Evolutionary conservation across 441 rosid species (phyloP), one percentile per base, ranked within the genome.

Genomic region (Euphorbia neoarborescens): DNA sequence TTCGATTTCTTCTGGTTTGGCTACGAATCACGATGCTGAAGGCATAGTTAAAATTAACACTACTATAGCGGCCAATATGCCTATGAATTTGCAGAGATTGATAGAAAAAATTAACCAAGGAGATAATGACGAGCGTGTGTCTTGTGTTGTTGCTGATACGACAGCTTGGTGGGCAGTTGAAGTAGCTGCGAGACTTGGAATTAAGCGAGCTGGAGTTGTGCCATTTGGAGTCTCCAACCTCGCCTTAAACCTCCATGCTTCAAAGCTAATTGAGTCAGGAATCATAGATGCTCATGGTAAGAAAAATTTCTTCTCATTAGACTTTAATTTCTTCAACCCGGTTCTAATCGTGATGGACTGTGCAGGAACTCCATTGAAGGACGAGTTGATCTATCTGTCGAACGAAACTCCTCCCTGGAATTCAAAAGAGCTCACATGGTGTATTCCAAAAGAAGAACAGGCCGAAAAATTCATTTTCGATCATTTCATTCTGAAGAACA

Each of bases 211-310:
- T 28, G 69, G 68, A 0, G 20, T 73, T 56, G 71, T 65, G 42
- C 66, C 71, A 6, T 61, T 70, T 44, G 76, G 73, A 30, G 71
- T 71, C 0, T 75, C 48, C 14, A 22, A 13, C 37, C 46, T 79
- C 40, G 80, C 67, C 22, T 50, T 75, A 40, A 7, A 9, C 9
- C 71, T 78, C 0, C 74, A 59, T 14, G 19, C 62, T 72, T 73
- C 81, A 0, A 66, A 65, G 72, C 58, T 81, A 19, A 32, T 77
- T 17, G 65, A 77, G 62, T 70, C 57, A 30, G 82, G 82, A 66
- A 68, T 83, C 24, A 40, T 79, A 17, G 76, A 77, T 24, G 24
- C 7, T 5, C 61, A 81, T 35, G 84, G 84, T 79, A 77, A 66
- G 69, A 38, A 71, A 28, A 71, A 28, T 10, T 12, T 2, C 10